Evolutionary conservation across 257 asterid genomes (phyloP), one percentile per base, ranked within the genome.

Genomic region (Thymus quinquecostatus): DNA sequence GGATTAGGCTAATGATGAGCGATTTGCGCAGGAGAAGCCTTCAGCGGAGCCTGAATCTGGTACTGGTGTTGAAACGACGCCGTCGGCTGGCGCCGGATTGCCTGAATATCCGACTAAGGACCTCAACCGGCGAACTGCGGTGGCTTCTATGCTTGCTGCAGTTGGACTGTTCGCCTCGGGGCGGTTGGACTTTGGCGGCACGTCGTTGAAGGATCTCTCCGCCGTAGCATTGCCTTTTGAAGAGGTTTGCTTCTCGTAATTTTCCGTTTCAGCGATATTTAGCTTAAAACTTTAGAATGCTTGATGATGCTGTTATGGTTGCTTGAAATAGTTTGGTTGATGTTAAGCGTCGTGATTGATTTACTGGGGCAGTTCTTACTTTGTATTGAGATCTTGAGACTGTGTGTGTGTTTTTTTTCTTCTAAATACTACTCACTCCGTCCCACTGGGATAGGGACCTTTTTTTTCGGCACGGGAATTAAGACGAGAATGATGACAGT

Each of bases 181-280:
- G 6, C 88, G 98, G 13, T 81, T 95, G 68, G 99, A 95, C 66
- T 86, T 92, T 6, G 89, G 92, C 32, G 90, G 96, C 29, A 77
- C 84, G 61, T 89, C 99, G 50, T 86, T 95, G 80, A 95, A 89
- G 86, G 99, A 95, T 68, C 86, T 95, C 56, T 69, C 95, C 10
- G 92, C 92, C 75, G 70, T 71, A 68, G 98, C 98, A 49, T 74
- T 95, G 72, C 95, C 98, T 1, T 95, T 88, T 72, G 98, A 95
- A 78, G 87, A 95, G 99, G 98, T 92, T 78, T 70, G 83, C 6
- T 40, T 61, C 57, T n/a, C n/a, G n/a, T n/a, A n/a, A n/a, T n/a
- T n/a, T n/a, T n/a, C n/a, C n/a, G n/a, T n/a, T n/a, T n/a, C n/a
- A n/a, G n/a, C n/a, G n/a, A n/a, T n/a, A 36, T 36, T 36, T 36